Conservation (phyloP, 2,329 filamentous ascomycete genomes). For the Phyllosticta paracitricarpa region DNA sequence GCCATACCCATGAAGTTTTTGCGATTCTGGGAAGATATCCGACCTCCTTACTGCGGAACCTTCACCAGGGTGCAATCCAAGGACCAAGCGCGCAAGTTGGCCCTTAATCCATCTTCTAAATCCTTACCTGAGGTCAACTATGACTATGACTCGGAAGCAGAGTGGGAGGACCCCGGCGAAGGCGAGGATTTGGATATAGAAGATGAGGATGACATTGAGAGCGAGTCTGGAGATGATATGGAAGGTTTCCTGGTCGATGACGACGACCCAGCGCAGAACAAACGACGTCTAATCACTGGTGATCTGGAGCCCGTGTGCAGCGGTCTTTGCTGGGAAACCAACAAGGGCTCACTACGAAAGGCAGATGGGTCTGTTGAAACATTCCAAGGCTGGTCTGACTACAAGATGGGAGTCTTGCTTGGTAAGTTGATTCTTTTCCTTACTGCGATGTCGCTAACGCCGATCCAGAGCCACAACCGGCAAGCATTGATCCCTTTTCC, state of each 20-base stretch:
- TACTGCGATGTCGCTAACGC: background rate
- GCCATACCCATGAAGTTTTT: conserved; percentile 54
- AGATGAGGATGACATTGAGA: conserved; percentile 57
- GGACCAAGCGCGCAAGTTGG: conserved; percentile 35
- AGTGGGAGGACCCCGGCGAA: conserved; percentile 73
- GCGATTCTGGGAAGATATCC: conserved; percentile 51
- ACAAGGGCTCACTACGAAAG: conserved; percentile 29
- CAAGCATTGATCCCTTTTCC: conserved; percentile 77
- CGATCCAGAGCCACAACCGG: conserved; percentile 30
- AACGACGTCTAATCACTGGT: conserved; percentile 49
- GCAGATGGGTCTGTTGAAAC: conserved; percentile 35
- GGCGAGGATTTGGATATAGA: conserved; percentile 57
- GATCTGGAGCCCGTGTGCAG: conserved; percentile 68
- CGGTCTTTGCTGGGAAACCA: conserved; percentile 75
- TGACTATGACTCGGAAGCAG: conserved; percentile 75
- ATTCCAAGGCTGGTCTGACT: conserved; percentile 40
- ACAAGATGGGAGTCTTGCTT: conserved; percentile 65
- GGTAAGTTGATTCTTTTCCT: conserved; percentile 39
- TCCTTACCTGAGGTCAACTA: conserved; percentile 59
- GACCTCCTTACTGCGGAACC: conserved; percentile 63
- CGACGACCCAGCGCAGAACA: conserved; percentile 53
- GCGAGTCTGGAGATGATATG: conserved; percentile 79
- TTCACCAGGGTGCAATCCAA: conserved; percentile 50
- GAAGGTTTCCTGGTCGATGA: conserved; percentile 84
- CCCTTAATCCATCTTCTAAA: conserved; percentile 45